Conservation (phyloP, 2,329 filamentous ascomycete genomes). For the Calonectria hongkongensis region DNA sequence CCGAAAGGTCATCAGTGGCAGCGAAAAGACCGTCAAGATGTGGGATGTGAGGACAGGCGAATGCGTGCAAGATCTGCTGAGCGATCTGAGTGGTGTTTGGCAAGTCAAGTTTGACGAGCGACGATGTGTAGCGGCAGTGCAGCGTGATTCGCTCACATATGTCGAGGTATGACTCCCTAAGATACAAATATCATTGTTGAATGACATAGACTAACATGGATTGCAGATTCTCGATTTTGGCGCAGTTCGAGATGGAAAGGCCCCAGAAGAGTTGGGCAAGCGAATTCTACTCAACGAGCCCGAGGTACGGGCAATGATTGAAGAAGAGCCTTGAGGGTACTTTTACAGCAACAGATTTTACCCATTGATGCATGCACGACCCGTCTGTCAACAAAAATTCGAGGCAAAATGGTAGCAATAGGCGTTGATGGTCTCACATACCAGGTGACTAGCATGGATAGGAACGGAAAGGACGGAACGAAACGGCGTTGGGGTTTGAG, state of each 20-base stretch:
- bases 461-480: conserved; percentile 39
- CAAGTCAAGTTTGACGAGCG: conserved; percentile 98
- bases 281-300: conserved; percentile 81
- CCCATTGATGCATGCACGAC: conserved; percentile 46
- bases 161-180: conserved; percentile 85
- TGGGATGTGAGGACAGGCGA: conserved; percentile 97
- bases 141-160: conserved; percentile 93
- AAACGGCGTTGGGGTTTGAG: conserved; percentile 50
- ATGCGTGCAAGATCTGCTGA: conserved; percentile 93
- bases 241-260: conserved; percentile 90
- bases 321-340: conserved; percentile 62
- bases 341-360: conserved; percentile 39
- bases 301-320: conserved; percentile 71
- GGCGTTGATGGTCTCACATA: conserved; percentile 52
- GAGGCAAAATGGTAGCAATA: conserved; percentile 45
- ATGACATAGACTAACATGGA: conserved; percentile 27
- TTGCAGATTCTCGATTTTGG: conserved; percentile 95
- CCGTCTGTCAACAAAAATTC: conserved; percentile 32
- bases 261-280: conserved; percentile 84
- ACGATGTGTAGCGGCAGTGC: conserved; percentile 95
- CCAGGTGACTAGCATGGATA: conserved; percentile 51
- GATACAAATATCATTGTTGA: too few species aligned
- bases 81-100: conserved; percentile 97
- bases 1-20: conserved; percentile 96
- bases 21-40: conserved; percentile 97